phyloP scores from a whole-genome alignment of 2,329 filamentous ascomycete genomes.

The Teratosphaeria nubilosa region DNA sequence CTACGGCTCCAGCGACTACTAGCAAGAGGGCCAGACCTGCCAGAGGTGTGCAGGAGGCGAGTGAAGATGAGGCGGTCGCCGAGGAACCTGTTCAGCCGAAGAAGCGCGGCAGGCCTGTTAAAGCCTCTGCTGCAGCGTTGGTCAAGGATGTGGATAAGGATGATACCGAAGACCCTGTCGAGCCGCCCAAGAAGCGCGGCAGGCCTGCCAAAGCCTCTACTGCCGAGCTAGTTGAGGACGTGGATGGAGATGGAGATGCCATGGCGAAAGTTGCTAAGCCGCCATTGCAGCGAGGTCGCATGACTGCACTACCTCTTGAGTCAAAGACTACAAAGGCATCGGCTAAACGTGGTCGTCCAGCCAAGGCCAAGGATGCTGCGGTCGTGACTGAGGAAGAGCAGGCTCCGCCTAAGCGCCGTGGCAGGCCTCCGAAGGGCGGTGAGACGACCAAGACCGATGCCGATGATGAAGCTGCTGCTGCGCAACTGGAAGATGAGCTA shows the following conservation, averaged over 20 bases:
- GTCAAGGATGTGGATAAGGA: not conserved
- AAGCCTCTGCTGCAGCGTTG: not conserved
- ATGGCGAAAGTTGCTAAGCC: not conserved
- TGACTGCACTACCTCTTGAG: not conserved
- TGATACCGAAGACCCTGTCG: constrained; percentile 3
- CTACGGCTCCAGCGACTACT: not conserved
- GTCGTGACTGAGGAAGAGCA: constrained; percentile 2
- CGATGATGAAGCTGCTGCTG: constrained; percentile 19
- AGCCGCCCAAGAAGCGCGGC: constrained; percentile 19
- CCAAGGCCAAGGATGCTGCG: constrained; percentile 1
- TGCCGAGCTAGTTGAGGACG: not conserved
- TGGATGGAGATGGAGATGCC: not conserved
- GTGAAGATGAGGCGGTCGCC: constrained; percentile 2
- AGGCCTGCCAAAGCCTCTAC: constrained; percentile 7
- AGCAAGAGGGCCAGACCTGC: not conserved
- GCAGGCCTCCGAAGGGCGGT: constrained; percentile 14
- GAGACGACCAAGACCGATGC: constrained; percentile 21
- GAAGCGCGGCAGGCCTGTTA: constrained; percentile 16
- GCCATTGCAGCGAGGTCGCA: constrained; percentile 3
- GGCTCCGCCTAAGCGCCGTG: constrained; percentile 19
- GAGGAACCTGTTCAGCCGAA: constrained; percentile 13
- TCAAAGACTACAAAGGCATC: not conserved
- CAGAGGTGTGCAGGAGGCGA: not conserved
- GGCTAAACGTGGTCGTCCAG: not conserved
- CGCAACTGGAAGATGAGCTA: constrained; percentile 22